Evolutionary conservation across 768 basidiomycete genomes (phyloP).

Genomic region (Lentinus tigrinus): DNA sequence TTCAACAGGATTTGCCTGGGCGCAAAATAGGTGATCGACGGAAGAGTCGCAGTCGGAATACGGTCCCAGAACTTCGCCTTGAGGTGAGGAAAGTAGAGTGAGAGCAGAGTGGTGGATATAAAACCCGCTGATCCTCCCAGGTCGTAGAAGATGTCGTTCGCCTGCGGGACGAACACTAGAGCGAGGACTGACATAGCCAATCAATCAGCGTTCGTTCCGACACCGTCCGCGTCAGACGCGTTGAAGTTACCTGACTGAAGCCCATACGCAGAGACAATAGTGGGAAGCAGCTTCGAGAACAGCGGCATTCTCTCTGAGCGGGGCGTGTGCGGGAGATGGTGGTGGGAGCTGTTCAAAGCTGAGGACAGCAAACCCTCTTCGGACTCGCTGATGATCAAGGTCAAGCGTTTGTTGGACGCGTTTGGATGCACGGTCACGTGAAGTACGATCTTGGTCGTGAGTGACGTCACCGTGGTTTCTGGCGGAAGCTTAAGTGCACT

Average conservation of each 20-base stretch:
- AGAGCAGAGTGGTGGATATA: slow-evolving; percentile 56
- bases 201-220: not conserved
- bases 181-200: slow-evolving; percentile 44
- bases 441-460: too few relatives aligned
- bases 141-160: slow-evolving; percentile 68
- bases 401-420: not conserved
- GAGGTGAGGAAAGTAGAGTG: slow-evolving; percentile 61
- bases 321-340: not conserved
- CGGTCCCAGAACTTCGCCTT: slow-evolving; percentile 48
- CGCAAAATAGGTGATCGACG: slow-evolving; percentile 47
- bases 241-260: slow-evolving; percentile 42
- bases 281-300: slow-evolving; percentile 54
- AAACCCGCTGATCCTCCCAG: slow-evolving; percentile 66
- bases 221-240: not conserved
- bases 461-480: too few relatives aligned
- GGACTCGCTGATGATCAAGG: not conserved
- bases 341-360: not conserved
- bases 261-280: slow-evolving; percentile 47
- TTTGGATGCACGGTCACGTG: slow-evolving; percentile 5
- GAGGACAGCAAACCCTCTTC: not conserved
- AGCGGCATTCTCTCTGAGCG: slow-evolving; percentile 37
- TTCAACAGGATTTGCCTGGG: slow-evolving; percentile 60
- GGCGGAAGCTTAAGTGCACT: too few relatives aligned
- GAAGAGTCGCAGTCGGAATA: slow-evolving; percentile 34
- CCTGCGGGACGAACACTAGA: slow-evolving; percentile 59